These are phyloP conservation scores for Reticulascus tulasneorum DNA, from an alignment of 2,329 filamentous ascomycete species.

Conservation along the genomic window DNA sequence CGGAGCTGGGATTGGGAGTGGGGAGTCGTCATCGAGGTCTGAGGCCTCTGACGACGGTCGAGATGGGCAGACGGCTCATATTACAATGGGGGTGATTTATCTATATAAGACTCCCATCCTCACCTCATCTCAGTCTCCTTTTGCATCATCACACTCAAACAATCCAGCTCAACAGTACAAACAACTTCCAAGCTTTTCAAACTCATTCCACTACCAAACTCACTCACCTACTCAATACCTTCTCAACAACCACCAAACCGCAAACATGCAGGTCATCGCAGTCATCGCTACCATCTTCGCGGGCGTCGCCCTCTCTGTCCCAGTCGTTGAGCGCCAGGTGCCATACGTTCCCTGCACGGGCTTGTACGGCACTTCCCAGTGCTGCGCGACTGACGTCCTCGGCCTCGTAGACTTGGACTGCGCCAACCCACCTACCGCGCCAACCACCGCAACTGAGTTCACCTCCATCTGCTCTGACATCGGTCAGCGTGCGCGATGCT, in stretches of 20 bases:
- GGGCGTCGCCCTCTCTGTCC: conserved; percentile 23
- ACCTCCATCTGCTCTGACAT: conserved; percentile 39
- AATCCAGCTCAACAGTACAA: neutral
- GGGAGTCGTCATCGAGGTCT: conserved; percentile 9
- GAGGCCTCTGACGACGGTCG: conserved; percentile 9
- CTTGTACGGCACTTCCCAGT: conserved; percentile 43
- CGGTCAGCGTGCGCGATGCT: conserved; percentile 56
- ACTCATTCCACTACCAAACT: neutral
- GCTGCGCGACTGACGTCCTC: conserved; percentile 60
- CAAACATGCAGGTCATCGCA: conserved; percentile 14
- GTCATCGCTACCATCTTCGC: conserved; percentile 12
- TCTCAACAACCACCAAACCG: conserved; percentile 2
- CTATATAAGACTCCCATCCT: no score
- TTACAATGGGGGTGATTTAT: no score
- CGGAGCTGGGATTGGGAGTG: neutral
- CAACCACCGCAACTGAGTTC: conserved; percentile 38
- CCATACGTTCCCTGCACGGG: conserved; percentile 36
- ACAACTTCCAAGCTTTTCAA: conserved; percentile 1
- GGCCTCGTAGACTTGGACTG: conserved; percentile 56
- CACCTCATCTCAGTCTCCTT: neutral
- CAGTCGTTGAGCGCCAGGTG: conserved; percentile 29
- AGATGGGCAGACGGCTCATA: no score
- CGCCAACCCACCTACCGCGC: conserved; percentile 33
- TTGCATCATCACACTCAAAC: neutral
- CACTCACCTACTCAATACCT: conserved; percentile 2